These are phyloP conservation scores for Wallacemonas collosoma DNA, from an alignment of 208 protist genomes.

Conservation along the genomic window DNA sequence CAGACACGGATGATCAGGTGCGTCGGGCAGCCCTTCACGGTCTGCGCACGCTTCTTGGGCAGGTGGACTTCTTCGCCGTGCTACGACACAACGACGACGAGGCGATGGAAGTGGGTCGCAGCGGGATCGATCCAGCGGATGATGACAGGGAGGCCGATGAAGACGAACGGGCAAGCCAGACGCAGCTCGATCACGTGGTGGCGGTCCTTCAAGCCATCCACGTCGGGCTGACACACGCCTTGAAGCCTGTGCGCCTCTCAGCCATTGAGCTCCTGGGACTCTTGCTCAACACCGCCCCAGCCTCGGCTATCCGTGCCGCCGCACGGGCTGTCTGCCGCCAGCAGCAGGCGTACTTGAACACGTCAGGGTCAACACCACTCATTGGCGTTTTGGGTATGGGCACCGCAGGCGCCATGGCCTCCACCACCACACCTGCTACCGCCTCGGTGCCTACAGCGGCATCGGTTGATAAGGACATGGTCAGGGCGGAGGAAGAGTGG, in stretches of 20 bases:
- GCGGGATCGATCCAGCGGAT: neutral
- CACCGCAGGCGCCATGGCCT: neutral
- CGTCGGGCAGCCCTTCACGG: slow-evolving; percentile 46
- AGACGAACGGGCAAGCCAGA: neutral
- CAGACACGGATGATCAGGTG: slow-evolving; percentile 75
- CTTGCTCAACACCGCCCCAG: slow-evolving; percentile 32
- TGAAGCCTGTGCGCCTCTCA: slow-evolving; percentile 52
- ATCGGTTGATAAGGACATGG: neutral
- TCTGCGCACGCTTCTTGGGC: slow-evolving; percentile 36
- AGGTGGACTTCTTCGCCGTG: slow-evolving; percentile 13
- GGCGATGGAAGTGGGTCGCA: neutral
- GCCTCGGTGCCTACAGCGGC: neutral
- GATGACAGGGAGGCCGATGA: neutral
- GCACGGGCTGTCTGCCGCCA: slow-evolving; percentile 32
- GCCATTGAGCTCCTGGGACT: slow-evolving; percentile 63
- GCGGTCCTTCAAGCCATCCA: slow-evolving; percentile 55
- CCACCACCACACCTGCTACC: neutral
- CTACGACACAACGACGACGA: neutral
- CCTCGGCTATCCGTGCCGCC: slow-evolving; percentile 21
- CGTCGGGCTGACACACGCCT: slow-evolving; percentile 70
- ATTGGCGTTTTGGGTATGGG: slow-evolving; percentile 22
- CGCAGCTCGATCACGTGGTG: slow-evolving; percentile 38
- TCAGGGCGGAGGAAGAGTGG: slow-evolving; percentile 40
- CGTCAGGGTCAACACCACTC: neutral
- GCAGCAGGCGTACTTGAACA: slow-evolving; percentile 28